Evolutionary conservation across 2,329 filamentous ascomycete species (phyloP).

Genomic region (Sporothrix sp.): DNA sequence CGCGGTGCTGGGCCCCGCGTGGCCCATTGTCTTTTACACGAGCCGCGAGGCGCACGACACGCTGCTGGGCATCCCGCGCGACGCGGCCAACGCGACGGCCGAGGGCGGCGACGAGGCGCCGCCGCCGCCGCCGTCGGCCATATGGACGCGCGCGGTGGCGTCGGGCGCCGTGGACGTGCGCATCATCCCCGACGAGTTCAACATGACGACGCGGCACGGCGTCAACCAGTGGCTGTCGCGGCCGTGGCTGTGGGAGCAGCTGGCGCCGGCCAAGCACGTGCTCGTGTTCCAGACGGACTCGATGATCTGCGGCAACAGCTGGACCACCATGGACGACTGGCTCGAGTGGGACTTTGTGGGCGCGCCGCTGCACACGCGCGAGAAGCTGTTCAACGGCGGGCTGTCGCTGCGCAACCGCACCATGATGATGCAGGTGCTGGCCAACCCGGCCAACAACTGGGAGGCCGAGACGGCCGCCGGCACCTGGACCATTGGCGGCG

Average conservation of each 20-base stretch:
- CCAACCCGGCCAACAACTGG: constrained; percentile 25
- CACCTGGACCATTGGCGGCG: constrained; percentile 18
- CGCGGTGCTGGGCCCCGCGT: constrained; percentile 30
- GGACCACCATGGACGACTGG: constrained; percentile 26
- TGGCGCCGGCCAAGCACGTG: constrained; percentile 25
- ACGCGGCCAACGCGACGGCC: constrained; percentile 12
- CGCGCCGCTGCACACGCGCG: constrained; percentile 22
- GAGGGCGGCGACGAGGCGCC: background rate
- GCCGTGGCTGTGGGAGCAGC: constrained; percentile 30
- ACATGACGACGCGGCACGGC: constrained; percentile 26
- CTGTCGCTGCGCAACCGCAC: constrained; percentile 28
- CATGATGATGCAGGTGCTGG: constrained; percentile 34
- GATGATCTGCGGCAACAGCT: constrained; percentile 27
- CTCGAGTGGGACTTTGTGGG: constrained; percentile 29
- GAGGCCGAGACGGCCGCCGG: constrained; percentile 28
- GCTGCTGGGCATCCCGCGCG: too few species aligned
- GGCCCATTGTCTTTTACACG: constrained; percentile 37
- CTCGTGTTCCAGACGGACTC: constrained; percentile 32
- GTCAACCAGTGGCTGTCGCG: constrained; percentile 30
- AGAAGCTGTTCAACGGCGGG: constrained; percentile 27
- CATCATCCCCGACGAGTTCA: constrained; percentile 26
- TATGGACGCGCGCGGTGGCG: constrained; percentile 29
- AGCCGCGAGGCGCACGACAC: constrained; percentile 19
- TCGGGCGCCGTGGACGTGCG: constrained; percentile 28
- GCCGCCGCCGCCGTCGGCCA: constrained; percentile 21